A percentile compares a stretch with the other conserved stretches of the same genome.
Conservation (phyloP, 2,329 filamentous ascomycete genomes). For the Diplodia sapinea region DNA sequence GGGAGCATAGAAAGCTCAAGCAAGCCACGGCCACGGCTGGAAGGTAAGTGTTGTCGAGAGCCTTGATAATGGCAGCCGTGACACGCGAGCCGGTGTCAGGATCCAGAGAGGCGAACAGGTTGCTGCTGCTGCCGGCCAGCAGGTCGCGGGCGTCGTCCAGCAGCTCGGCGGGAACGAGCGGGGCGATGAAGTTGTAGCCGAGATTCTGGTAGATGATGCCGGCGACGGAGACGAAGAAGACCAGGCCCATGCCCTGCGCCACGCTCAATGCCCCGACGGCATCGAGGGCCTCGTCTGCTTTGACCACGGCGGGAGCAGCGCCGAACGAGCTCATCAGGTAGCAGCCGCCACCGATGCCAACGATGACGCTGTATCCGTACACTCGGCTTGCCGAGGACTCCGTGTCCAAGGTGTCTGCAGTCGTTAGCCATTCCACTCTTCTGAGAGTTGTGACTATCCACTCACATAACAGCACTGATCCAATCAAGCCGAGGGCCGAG, state of each 20-base stretch:
- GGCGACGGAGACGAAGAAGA: neutral
- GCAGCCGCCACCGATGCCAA: constrained; percentile 4
- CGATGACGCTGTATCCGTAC: neutral
- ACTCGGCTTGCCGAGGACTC: neutral
- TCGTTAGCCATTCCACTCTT: neutral
- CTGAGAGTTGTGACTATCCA: neutral
- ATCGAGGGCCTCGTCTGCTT: neutral
- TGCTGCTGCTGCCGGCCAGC: neutral
- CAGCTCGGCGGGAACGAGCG: neutral
- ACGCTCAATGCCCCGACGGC: neutral
- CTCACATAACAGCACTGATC: neutral
- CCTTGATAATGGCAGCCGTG: neutral
- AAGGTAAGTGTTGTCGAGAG: neutral
- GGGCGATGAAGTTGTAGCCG: neutral
- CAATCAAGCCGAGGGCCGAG: neutral
- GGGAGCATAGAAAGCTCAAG: neutral
- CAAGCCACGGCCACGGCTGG: neutral
- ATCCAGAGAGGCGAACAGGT: neutral
- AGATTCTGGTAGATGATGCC: constrained; percentile 1
- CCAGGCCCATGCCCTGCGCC: neutral
- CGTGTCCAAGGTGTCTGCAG: neutral
- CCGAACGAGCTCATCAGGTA: neutral
- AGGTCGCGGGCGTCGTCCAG: neutral
- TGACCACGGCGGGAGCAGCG: neutral
- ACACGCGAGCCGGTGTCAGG: neutral